Conservation (phyloP, 164 flowering plant genomes). For the Taxillus chinensis region DNA sequence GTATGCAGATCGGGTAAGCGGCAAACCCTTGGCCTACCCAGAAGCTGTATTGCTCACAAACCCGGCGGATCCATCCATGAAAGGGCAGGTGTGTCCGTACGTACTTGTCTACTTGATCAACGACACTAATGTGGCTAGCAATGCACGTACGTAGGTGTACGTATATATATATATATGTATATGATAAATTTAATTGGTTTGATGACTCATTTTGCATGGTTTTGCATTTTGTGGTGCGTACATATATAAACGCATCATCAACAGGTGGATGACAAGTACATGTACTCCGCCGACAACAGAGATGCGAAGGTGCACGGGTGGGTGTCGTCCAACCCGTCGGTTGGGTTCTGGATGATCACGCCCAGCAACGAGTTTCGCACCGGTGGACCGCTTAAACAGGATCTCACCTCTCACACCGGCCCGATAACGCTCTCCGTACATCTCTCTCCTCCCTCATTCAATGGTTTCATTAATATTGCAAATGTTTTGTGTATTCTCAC, state of each 20-base stretch:
- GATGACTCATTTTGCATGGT: too few species aligned
- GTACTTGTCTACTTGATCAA: too few species aligned
- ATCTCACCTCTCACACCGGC: conserved; percentile 49
- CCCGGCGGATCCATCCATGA: neutral
- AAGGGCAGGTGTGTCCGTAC: neutral
- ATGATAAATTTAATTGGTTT: too few species aligned
- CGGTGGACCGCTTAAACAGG: conserved; percentile 46
- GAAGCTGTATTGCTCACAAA: neutral
- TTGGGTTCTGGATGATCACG: conserved; percentile 46
- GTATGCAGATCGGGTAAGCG: neutral
- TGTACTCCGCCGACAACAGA: conserved; percentile 34
- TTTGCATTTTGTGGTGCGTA: too few species aligned
- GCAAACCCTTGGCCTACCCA: neutral
- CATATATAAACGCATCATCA: too few species aligned
- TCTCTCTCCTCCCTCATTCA: neutral
- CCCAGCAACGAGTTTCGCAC: conserved; percentile 39
- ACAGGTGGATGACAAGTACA: conserved; percentile 61
- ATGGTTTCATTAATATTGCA: neutral
- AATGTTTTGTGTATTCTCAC: neutral
- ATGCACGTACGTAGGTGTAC: too few species aligned
- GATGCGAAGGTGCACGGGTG: conserved; percentile 45
- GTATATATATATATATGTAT: too few species aligned
- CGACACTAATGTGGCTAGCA: too few species aligned
- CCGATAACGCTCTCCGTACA: conserved; percentile 36
- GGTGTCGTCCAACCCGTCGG: conserved; percentile 20